Base-by-base conservation (phyloP, 2,329 filamentous ascomycete species). In the Pseudocercospora crystallina region DNA sequence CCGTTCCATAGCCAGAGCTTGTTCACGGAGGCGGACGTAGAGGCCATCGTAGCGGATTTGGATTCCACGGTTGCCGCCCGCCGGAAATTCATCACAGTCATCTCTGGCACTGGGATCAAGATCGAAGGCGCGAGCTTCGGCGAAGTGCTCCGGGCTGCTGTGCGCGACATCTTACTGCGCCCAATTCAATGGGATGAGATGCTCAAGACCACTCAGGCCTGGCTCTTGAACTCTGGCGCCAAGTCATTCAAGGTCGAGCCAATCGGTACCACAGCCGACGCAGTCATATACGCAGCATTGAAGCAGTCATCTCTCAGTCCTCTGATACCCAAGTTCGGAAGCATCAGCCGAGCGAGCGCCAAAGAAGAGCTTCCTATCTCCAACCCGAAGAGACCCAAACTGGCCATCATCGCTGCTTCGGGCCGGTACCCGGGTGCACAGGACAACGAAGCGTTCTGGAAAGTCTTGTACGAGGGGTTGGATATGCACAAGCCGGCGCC, bases 21-120 rank as follows among this genome's bases (percentile, higher is more conserved):
- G n/a, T 65, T 43, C 62, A 34, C 65, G 15, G n/a, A 12, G 34
- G 43, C 15, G 13, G 43, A 47, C 31, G 43, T 47, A 5, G 43
- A 47, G 1, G 34, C 31, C 10, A 39, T 47, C 34, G 33, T 47
- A 8, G 43, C 33, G 13, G 36, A 26, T 17, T 17, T 47, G 15
- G 43, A 39, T 34, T n/a, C 17, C n/a, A 8, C 14, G 15, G 30
- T 15, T n/a, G 33, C 42, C 14, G n/a, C 7, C 9, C 29, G 42
- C 3, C 29, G 26, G 7, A 44, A 44, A 13, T 30, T 34, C 11
- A 44, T 20, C 11, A 30, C 31, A 34, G 42, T 44, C 11, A 14
- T 44, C 4, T 44, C 42, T 9, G 29, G 30, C 11, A 13, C 42
- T 33, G 42, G 42, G 2, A 30, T 32, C 20, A 32, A 34, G 13